Percentiles rank a stretch among this genome's conserved stretches.
Conservation (phyloP, 2,329 filamentous ascomycete genomes). For the Hirsutella thompsonii region DNA sequence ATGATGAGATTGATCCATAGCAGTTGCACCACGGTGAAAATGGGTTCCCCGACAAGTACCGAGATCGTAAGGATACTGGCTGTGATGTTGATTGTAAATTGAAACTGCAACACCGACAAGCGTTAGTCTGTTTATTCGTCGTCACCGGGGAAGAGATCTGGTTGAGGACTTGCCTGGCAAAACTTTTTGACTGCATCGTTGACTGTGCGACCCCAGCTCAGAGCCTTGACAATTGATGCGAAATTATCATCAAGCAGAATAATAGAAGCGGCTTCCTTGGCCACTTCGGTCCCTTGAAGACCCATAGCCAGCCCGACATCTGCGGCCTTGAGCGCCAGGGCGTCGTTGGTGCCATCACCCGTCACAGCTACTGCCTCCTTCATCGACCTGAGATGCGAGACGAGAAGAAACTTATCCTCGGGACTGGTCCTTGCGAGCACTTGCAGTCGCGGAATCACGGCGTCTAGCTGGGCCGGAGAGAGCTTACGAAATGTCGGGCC, state of each 20-base stretch:
- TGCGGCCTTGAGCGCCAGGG: slow-evolving; percentile 50
- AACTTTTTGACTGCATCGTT: slow-evolving; percentile 55
- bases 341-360: slow-evolving; percentile 55
- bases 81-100: slow-evolving; percentile 58
- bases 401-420: slow-evolving; percentile 55
- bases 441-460: slow-evolving; percentile 48
- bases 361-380: slow-evolving; percentile 56
- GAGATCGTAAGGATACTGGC: slow-evolving; percentile 52
- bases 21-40: slow-evolving; percentile 50
- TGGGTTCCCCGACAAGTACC: slow-evolving; percentile 40
- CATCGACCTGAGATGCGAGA: slow-evolving; percentile 49
- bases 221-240: slow-evolving; percentile 46
- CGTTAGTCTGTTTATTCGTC: neutral
- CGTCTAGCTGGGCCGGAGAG: slow-evolving; percentile 32
- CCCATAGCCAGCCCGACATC: slow-evolving; percentile 60
- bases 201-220: slow-evolving; percentile 50
- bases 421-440: slow-evolving; percentile 58
- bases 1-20: slow-evolving; percentile 59
- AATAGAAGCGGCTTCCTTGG: slow-evolving; percentile 53
- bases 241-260: slow-evolving; percentile 56
- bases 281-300: slow-evolving; percentile 52
- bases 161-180: slow-evolving; percentile 31
- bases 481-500: slow-evolving; percentile 42
- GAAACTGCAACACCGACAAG: slow-evolving; percentile 26
- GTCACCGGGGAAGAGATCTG: no score